phyloP scores from a whole-genome alignment of 345 rosid species.

The Eucalyptus albens region DNA sequence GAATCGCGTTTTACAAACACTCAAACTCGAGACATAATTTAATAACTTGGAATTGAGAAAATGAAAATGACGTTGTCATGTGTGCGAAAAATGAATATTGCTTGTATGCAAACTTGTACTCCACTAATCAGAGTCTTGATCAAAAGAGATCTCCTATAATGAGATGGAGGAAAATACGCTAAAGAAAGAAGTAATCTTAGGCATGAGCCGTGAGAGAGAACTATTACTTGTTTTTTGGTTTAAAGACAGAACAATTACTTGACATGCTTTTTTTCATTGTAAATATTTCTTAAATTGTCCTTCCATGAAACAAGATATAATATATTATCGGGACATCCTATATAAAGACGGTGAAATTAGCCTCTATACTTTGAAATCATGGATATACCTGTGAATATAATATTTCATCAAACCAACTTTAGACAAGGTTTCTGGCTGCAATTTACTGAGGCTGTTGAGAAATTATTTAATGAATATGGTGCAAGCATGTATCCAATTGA shows the following conservation, averaged over 20 bases:
- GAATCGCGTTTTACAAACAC: rapidly evolving
- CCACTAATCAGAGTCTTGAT: not conserved
- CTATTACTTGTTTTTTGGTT: not conserved
- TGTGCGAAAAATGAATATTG: not conserved
- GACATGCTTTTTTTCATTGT: not conserved
- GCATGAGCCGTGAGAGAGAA: not conserved
- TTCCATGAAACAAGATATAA: not conserved
- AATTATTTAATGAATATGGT: not conserved
- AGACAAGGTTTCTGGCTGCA: not conserved
- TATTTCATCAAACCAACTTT: not conserved
- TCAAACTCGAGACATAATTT: too few species aligned
- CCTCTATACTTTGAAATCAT: not conserved
- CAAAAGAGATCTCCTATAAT: not conserved
- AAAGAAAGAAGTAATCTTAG: not conserved
- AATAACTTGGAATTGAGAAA: too few species aligned
- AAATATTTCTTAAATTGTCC: not conserved
- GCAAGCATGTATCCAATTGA: not conserved
- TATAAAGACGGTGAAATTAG: not conserved
- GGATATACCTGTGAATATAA: not conserved
- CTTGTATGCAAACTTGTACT: not conserved
- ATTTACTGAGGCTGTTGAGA: not conserved
- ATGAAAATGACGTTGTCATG: not conserved
- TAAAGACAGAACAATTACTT: too few species aligned
- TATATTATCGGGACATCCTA: not conserved
- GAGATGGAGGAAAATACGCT: not conserved